These are phyloP conservation scores for Nakaseomyces kungkrabaensis DNA, from an alignment of 1,139 yeast species.

Conservation along the genomic window DNA sequence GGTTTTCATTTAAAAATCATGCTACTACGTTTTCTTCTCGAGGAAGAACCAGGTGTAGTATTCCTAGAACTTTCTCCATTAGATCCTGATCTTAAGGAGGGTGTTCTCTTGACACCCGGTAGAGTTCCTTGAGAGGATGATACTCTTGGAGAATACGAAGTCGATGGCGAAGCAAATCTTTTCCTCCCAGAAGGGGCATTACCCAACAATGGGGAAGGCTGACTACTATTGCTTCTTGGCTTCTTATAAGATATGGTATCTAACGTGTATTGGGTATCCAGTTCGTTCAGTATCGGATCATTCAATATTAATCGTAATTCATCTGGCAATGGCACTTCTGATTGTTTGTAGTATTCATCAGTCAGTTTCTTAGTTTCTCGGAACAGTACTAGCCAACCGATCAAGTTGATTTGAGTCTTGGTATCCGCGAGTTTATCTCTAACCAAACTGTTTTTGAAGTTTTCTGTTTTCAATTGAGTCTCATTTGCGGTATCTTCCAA, in stretches of 20 bases:
- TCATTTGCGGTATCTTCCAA: neutral
- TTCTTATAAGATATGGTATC: neutral
- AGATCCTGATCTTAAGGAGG: constrained; percentile 14
- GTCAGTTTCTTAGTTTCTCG: neutral
- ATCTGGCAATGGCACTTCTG: neutral
- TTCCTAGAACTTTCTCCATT: neutral
- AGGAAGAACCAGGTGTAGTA: neutral
- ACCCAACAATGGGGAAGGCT: neutral
- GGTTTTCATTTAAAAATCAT: neutral
- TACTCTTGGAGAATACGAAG: neutral
- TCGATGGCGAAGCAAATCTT: neutral
- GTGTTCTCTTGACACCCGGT: constrained; percentile 25
- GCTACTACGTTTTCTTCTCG: constrained; percentile 1
- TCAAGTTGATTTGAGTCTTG: neutral
- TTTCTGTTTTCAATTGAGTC: neutral
- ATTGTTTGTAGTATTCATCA: neutral
- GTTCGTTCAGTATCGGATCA: constrained; percentile 1
- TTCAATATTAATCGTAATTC: neutral
- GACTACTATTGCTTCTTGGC: neutral
- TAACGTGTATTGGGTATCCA: neutral
- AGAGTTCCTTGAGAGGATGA: constrained; percentile 13
- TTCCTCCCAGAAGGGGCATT: neutral
- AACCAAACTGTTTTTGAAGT: neutral
- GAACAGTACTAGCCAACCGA: neutral
- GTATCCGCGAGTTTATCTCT: neutral